Conservation (phyloP, 108 stramenopile genomes). For the Cyclostephanos invisitatus region DNA sequence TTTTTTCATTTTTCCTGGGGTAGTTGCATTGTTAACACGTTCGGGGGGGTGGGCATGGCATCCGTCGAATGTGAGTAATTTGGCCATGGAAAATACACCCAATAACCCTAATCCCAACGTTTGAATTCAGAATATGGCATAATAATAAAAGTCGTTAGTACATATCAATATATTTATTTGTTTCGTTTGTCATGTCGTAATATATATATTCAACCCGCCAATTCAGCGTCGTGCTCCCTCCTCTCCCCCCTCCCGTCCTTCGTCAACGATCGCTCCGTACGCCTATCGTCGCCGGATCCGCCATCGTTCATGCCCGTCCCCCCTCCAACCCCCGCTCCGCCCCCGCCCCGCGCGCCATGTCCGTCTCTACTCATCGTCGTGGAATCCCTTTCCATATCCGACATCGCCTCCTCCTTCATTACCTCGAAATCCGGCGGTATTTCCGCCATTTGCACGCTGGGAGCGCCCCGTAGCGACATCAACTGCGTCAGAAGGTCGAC, state of each 20-base stretch:
- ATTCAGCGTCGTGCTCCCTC: slow-evolving; percentile 48
- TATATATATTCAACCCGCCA: slow-evolving; percentile 15
- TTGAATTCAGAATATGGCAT: too few species aligned
- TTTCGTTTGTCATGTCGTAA: neutral
- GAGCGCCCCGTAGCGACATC: slow-evolving; percentile 85
- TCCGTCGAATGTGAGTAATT: too few species aligned
- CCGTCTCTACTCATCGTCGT: slow-evolving; percentile 20
- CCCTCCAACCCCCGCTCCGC: too few species aligned
- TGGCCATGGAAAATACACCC: too few species aligned
- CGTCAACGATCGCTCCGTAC: slow-evolving; percentile 30
- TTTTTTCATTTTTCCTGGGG: too few species aligned
- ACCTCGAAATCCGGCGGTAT: slow-evolving; percentile 82
- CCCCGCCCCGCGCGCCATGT: neutral
- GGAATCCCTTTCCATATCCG: slow-evolving; percentile 31
- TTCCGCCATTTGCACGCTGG: slow-evolving; percentile 91
- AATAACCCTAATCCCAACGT: too few species aligned
- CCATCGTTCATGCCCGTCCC: slow-evolving; percentile 50
- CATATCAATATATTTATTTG: too few species aligned
- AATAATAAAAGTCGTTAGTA: too few species aligned
- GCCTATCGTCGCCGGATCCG: slow-evolving; percentile 41
- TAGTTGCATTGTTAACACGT: too few species aligned
- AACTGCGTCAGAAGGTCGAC: slow-evolving; percentile 83
- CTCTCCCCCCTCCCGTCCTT: slow-evolving; percentile 51
- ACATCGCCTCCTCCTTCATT: slow-evolving; percentile 48
- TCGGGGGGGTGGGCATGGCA: too few species aligned